Evolutionary conservation across 177 flowering plant species (phyloP).

Genomic region (Viscum album): DNA sequence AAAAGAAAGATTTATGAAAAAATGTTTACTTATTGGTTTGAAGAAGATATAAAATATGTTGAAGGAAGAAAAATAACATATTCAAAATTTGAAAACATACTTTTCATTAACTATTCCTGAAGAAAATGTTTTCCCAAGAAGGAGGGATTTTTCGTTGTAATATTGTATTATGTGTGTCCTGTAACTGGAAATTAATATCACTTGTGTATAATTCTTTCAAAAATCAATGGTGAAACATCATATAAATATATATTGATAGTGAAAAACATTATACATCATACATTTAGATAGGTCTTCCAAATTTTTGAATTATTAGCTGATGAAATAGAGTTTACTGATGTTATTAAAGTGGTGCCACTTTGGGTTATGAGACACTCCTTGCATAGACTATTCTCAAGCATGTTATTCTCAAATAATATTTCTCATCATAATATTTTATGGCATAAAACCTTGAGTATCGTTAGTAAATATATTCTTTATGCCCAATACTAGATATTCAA

Average conservation of each 20-base stretch:
- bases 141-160: background rate
- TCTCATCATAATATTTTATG: too few relatives aligned
- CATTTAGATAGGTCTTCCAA: background rate
- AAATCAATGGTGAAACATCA: background rate
- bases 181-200: background rate
- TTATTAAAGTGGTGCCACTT: too few relatives aligned
- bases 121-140: background rate
- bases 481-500: too few relatives aligned
- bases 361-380: too few relatives aligned
- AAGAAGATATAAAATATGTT: background rate
- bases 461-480: too few relatives aligned
- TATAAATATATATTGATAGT: background rate
- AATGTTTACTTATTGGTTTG: conserved; percentile 11
- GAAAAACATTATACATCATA: background rate
- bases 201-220: background rate
- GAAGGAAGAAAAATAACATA: conserved; percentile 3
- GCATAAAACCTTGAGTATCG: too few relatives aligned
- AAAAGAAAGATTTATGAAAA: background rate
- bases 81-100: conserved; percentile 2
- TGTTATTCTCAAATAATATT: too few relatives aligned
- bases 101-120: background rate
- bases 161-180: background rate
- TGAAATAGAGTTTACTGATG: too few relatives aligned
- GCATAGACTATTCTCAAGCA: too few relatives aligned
- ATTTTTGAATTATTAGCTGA: too few relatives aligned